phyloP scores from a whole-genome alignment of 164 flowering plant species.

The Magnolia kwangsiensis region DNA sequence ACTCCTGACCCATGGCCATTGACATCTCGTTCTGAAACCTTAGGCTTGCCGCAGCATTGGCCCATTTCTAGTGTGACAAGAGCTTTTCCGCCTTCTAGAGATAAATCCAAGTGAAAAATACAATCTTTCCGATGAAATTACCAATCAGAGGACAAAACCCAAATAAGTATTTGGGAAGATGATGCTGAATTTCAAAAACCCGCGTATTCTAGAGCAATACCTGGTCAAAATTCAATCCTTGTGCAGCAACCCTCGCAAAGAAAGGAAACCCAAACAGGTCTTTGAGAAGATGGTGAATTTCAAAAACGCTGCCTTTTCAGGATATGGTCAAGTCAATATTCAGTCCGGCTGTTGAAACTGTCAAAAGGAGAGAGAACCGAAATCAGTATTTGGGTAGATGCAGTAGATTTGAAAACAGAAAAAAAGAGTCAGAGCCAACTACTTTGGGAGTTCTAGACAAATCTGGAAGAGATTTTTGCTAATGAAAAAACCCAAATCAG shows the following conservation, averaged over 20 bases:
- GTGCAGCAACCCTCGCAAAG: not conserved
- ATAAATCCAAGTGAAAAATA: conserved; percentile 5
- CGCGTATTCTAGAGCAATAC: not conserved
- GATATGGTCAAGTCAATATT: not conserved
- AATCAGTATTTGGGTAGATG: not conserved
- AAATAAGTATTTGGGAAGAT: not conserved
- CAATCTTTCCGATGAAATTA: not conserved
- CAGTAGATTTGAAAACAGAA: not conserved
- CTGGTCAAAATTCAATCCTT: not conserved
- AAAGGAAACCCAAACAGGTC: not conserved
- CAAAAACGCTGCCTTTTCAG: not conserved
- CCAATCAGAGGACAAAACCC: not conserved
- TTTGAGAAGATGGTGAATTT: not conserved
- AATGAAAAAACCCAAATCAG: conserved; percentile 10
- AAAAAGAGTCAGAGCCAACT: not conserved
- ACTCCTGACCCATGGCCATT: conserved; percentile 11
- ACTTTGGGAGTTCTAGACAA: not conserved
- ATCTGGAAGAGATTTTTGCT: not conserved
- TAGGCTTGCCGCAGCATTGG: conserved; percentile 18
- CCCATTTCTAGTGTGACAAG: conserved; percentile 26
- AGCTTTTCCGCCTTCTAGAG: not conserved
- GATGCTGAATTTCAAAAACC: not conserved
- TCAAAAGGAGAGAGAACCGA: not conserved
- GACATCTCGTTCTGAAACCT: conserved; percentile 10
- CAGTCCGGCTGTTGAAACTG: not conserved